These are phyloP conservation scores for Calocybe cyanea DNA, from an alignment of 768 basidiomycete species.

Conservation along the genomic window DNA sequence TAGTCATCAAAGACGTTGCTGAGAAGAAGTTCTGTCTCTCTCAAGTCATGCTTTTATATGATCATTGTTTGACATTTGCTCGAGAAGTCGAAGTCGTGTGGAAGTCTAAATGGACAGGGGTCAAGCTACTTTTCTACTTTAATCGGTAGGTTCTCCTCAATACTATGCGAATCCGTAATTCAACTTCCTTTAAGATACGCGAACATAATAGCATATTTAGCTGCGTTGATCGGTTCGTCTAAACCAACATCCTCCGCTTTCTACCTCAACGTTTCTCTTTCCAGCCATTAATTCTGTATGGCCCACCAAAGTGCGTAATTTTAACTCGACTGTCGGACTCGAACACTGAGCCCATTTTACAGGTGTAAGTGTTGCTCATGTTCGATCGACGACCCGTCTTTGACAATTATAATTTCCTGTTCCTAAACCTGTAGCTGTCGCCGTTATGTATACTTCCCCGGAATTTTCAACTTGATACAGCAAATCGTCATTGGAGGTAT, in stretches of 20 bases:
- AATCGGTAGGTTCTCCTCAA: slow-evolving; percentile 7
- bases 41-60: slow-evolving; percentile 14
- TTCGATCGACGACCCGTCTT: neutral
- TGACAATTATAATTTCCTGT: neutral
- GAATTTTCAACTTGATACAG: slow-evolving; percentile 11
- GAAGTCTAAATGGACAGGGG: slow-evolving; percentile 12
- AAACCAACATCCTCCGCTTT: neutral
- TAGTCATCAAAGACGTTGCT: no score
- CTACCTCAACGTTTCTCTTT: neutral
- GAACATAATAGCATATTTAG: slow-evolving; percentile 7
- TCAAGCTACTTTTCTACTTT: slow-evolving; percentile 13
- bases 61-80: slow-evolving; percentile 11
- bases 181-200: slow-evolving; percentile 6
- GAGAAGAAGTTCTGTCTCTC: neutral
- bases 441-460: slow-evolving; percentile 11
- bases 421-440: slow-evolving; percentile 2
- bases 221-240: slow-evolving; percentile 7
- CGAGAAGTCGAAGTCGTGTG: slow-evolving; percentile 13
- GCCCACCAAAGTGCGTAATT: slow-evolving; percentile 4
- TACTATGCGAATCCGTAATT: neutral
- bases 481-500: slow-evolving; percentile 11
- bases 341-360: neutral
- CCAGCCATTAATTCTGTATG: slow-evolving; percentile 10
- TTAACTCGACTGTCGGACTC: neutral
- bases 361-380: neutral